phyloP scores from a whole-genome alignment of 306 rosid species.

The Cicer yamashitae region DNA sequence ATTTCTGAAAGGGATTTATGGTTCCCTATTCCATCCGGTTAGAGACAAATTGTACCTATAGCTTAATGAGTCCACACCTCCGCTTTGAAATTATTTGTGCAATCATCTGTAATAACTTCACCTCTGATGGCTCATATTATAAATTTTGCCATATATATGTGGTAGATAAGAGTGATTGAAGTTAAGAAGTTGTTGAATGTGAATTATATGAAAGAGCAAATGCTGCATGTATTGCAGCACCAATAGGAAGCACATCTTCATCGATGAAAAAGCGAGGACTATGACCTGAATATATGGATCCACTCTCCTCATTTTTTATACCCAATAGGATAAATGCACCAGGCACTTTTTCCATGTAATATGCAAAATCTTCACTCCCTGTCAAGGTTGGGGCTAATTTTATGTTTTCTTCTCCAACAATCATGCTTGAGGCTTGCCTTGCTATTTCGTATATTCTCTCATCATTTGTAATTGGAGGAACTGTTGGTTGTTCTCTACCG shows the following conservation, averaged over 20 bases:
- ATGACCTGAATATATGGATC: slow-evolving; percentile 66
- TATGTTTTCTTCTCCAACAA: slow-evolving; percentile 72
- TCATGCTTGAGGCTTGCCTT: slow-evolving; percentile 53
- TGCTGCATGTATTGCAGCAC: slow-evolving; percentile 89
- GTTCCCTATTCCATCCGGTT: too few relatives aligned
- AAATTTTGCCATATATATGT: neutral
- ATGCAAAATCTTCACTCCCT: slow-evolving; percentile 95
- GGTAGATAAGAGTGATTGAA: slow-evolving; percentile 20
- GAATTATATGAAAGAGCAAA: slow-evolving; percentile 75
- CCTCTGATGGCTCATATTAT: too few relatives aligned
- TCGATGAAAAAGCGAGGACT: slow-evolving; percentile 68
- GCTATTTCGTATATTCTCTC: slow-evolving; percentile 66
- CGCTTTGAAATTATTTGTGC: too few relatives aligned
- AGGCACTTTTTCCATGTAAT: slow-evolving; percentile 75
- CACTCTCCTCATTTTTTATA: slow-evolving; percentile 62
- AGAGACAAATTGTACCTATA: too few relatives aligned
- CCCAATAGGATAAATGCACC: slow-evolving; percentile 76
- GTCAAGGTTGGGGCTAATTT: slow-evolving; percentile 59
- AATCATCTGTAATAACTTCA: too few relatives aligned
- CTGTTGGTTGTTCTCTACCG: slow-evolving; percentile 69
- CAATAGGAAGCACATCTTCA: slow-evolving; percentile 75
- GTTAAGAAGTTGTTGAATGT: slow-evolving; percentile 52
- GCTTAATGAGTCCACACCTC: too few relatives aligned
- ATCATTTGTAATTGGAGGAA: slow-evolving; percentile 76
- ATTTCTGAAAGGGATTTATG: too few relatives aligned